phyloP scores from a whole-genome alignment of 176 grass and related monocot genomes.

The Saccharum officinarum region DNA sequence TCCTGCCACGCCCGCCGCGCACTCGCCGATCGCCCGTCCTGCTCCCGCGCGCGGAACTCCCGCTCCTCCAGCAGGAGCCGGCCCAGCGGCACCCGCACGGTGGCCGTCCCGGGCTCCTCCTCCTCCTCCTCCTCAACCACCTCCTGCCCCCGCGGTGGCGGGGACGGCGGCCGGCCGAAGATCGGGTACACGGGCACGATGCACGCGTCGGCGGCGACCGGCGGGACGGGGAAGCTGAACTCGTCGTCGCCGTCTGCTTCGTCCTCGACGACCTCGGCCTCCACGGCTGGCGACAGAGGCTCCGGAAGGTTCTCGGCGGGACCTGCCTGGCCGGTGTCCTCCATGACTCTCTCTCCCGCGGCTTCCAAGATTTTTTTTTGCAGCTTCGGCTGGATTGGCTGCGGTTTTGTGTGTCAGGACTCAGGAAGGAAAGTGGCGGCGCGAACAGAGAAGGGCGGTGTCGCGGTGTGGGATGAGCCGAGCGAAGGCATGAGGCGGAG shows the following conservation, averaged over 20 bases:
- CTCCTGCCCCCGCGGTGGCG: not conserved
- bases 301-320: conserved; percentile 5
- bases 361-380: not conserved
- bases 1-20: not conserved
- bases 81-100: conserved; percentile 50
- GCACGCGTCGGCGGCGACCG: conserved; percentile 23
- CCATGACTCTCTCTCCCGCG: conserved; percentile 13
- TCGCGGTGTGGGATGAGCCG: not conserved
- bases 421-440: not conserved
- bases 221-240: conserved; percentile 47
- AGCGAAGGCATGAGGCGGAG: no score
- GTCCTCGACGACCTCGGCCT: not conserved
- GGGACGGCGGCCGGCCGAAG: conserved; percentile 56
- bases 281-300: not conserved
- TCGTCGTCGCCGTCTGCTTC: not conserved
- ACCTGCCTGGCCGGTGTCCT: conserved; percentile 19
- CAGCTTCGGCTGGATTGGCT: not conserved
- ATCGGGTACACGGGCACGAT: conserved; percentile 76
- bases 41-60: conserved; percentile 43
- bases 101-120: conserved; percentile 33
- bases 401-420: not conserved
- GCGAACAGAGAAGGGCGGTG: not conserved
- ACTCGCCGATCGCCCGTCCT: not conserved
- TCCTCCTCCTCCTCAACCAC: not conserved
- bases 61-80: conserved; percentile 78